phyloP scores from a whole-genome alignment of 805 yeast genomes.

The Deakozyma indianensis region DNA sequence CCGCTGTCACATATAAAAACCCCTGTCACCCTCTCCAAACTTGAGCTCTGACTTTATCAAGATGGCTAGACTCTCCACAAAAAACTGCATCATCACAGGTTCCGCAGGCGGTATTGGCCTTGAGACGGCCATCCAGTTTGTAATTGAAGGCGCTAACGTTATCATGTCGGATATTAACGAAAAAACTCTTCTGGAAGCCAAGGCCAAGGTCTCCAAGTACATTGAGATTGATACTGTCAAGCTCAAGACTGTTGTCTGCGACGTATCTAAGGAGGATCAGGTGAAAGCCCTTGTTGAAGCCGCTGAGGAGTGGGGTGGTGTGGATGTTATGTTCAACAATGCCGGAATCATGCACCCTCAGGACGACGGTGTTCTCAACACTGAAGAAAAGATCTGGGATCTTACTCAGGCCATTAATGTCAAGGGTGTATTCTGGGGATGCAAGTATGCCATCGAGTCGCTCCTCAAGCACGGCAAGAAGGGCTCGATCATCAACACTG shows the following conservation, averaged over 20 bases:
- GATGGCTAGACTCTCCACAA: slow-evolving; percentile 20
- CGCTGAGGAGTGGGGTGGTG: slow-evolving; percentile 58
- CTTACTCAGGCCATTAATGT: slow-evolving; percentile 23
- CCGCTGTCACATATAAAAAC: too few species aligned
- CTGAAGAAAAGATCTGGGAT: slow-evolving; percentile 23
- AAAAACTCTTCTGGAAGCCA: slow-evolving; percentile 37
- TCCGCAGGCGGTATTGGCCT: slow-evolving; percentile 27
- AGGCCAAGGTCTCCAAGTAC: slow-evolving; percentile 50
- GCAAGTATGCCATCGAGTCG: slow-evolving; percentile 22
- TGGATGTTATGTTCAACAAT: slow-evolving; percentile 73
- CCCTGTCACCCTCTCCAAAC: too few species aligned
- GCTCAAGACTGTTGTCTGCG: slow-evolving; percentile 25
- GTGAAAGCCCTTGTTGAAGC: slow-evolving; percentile 27
- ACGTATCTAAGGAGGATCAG: slow-evolving; percentile 21
- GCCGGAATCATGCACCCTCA: slow-evolving; percentile 52
- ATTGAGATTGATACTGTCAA: slow-evolving; percentile 62
- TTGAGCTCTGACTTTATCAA: too few species aligned
- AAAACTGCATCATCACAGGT: slow-evolving; percentile 35
- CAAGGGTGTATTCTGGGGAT: slow-evolving; percentile 24
- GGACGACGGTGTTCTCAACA: slow-evolving; percentile 20
- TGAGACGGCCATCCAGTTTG: slow-evolving; percentile 52
- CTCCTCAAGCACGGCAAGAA: slow-evolving; percentile 16
- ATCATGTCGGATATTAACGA: slow-evolving; percentile 63
- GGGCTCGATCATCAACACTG: slow-evolving; percentile 24
- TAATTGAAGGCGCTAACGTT: slow-evolving; percentile 78